phyloP scores from a whole-genome alignment of 1,284 basidiomycete species.

The Sparassis latifolia region DNA sequence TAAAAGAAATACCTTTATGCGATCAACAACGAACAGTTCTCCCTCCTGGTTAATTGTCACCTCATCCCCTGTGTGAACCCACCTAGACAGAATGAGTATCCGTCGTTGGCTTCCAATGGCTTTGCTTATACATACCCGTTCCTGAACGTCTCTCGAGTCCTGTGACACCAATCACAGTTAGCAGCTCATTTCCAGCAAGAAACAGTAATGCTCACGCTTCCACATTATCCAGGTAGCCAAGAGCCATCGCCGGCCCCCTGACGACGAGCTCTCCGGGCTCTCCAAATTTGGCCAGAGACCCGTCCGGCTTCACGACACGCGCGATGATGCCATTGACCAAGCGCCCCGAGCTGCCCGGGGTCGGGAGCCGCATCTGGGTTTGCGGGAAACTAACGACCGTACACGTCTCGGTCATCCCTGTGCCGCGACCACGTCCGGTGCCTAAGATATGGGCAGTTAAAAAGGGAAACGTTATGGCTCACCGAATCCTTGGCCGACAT shows the following conservation, averaged over 20 bases:
- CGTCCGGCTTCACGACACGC: constrained; percentile 36
- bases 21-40: constrained; percentile 39
- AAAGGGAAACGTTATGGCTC: background rate
- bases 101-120: no score
- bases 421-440: no score
- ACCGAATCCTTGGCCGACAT: constrained; percentile 67
- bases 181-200: background rate
- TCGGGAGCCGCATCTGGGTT: constrained; percentile 16
- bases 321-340: constrained; percentile 32
- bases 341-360: constrained; percentile 32
- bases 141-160: constrained; percentile 32
- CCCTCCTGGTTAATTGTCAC: constrained; percentile 32
- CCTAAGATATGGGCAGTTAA: background rate
- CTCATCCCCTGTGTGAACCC: constrained; percentile 41
- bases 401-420: constrained; percentile 43
- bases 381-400: constrained; percentile 35
- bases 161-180: constrained; percentile 21
- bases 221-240: constrained; percentile 34
- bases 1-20: constrained; percentile 30
- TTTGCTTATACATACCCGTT: constrained; percentile 25
- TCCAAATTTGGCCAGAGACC: constrained; percentile 29
- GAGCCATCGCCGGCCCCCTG: constrained; percentile 31
- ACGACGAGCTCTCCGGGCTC: constrained; percentile 39
- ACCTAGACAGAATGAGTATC: constrained; percentile 17
- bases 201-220: constrained; percentile 29